Percentiles rank a stretch among this genome's conserved stretches.
These are phyloP conservation scores for Isochrysis galbana DNA, from an alignment of 78 protist genomes.

Conservation along the genomic window DNA sequence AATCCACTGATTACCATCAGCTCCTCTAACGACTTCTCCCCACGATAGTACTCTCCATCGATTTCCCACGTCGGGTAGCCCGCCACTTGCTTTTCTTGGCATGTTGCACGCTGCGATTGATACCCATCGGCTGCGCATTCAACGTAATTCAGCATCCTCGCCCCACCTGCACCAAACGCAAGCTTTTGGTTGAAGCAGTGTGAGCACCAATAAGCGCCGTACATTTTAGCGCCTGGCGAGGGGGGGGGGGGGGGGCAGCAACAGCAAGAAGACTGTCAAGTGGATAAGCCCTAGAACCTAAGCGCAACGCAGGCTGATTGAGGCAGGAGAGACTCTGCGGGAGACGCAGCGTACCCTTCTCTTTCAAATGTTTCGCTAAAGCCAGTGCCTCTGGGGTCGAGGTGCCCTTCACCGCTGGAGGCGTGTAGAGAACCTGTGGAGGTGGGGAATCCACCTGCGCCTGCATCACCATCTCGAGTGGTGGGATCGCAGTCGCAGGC, in stretches of 20 bases:
- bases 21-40: constrained; percentile 1
- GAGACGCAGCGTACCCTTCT: too few species aligned
- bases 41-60: constrained; percentile 2
- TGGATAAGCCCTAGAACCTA: too few species aligned
- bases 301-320: too few species aligned
- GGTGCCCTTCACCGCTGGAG: not conserved
- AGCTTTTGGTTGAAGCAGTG: not conserved
- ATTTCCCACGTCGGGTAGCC: constrained; percentile 52
- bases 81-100: not conserved
- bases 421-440: not conserved
- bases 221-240: constrained; percentile 4
- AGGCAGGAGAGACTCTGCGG: too few species aligned
- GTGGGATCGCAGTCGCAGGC: too few species aligned
- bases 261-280: too few species aligned
- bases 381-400: not conserved
- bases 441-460: too few species aligned
- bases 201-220: constrained; percentile 38
- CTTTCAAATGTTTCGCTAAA: not conserved
- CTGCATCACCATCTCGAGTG: too few species aligned
- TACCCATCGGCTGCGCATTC: constrained; percentile 21
- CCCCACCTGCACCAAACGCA: not conserved
- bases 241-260: too few species aligned
- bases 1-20: not conserved
- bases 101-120: not conserved
- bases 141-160: not conserved